Percentiles rank a stretch among this genome's conserved stretches.
These are phyloP conservation scores for Naganishia vishniacii DNA, from an alignment of 768 basidiomycete genomes.

Conservation along the genomic window DNA sequence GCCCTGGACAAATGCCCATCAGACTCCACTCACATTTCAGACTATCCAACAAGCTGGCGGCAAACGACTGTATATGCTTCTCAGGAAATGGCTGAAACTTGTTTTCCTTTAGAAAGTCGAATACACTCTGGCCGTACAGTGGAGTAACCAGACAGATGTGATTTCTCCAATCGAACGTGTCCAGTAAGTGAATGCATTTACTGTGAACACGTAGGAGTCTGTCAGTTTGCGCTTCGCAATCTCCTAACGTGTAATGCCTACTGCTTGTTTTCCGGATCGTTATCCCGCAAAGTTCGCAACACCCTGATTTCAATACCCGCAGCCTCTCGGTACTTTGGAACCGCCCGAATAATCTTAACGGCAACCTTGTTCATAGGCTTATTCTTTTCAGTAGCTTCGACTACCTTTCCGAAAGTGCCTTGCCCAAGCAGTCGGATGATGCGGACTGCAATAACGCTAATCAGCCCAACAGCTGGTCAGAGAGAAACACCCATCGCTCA, in stretches of 20 bases:
- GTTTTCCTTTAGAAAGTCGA: conserved; percentile 98
- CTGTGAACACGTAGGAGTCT: conserved; percentile 50
- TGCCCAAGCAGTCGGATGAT: conserved; percentile 87
- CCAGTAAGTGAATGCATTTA: conserved; percentile 93
- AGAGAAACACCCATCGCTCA: conserved; percentile 49
- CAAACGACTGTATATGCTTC: conserved; percentile 92
- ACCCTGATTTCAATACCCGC: conserved; percentile 97
- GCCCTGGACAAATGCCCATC: not conserved
- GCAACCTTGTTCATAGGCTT: conserved; percentile 61
- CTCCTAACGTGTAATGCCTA: conserved; percentile 51
- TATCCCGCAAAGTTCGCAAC: conserved; percentile 78
- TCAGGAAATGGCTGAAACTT: conserved; percentile 93
- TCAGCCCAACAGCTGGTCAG: conserved; percentile 1
- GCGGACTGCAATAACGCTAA: conserved; percentile 60
- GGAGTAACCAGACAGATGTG: conserved; percentile 97
- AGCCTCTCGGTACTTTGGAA: conserved; percentile 97
- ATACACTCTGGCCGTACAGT: conserved; percentile 92
- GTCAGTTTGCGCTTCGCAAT: conserved; percentile 21
- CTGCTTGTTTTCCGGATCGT: conserved; percentile 83
- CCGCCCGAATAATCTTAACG: conserved; percentile 97
- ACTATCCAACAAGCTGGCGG: conserved; percentile 80
- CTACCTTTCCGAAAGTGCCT: conserved; percentile 98
- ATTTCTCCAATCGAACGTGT: conserved; percentile 94
- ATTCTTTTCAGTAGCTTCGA: conserved; percentile 74
- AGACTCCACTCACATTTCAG: conserved; percentile 71